Conservation (phyloP, 108 stramenopile genomes). For the Ochromonas danica region DNA sequence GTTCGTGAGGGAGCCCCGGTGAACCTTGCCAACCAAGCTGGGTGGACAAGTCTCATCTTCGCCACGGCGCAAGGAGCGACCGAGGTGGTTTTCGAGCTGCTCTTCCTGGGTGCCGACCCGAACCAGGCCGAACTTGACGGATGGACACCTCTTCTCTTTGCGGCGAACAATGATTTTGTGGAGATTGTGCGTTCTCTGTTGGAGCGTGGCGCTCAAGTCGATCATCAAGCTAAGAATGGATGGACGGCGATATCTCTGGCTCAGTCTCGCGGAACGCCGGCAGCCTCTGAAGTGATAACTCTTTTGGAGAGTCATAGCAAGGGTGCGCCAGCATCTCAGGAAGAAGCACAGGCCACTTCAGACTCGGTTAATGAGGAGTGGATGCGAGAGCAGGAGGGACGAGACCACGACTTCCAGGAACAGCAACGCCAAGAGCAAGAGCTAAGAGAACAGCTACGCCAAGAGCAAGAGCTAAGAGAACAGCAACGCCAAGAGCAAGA, state of each 20-base stretch:
- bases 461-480: neutral
- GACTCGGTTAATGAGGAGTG: no score
- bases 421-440: no score
- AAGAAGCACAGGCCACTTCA: no score
- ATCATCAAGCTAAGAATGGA: neutral
- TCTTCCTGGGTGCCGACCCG: neutral
- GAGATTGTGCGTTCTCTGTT: neutral
- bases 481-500: neutral
- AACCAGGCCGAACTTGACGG: neutral
- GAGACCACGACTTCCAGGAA: neutral
- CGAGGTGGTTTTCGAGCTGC: neutral
- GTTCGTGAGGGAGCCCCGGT: neutral
- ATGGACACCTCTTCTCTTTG: conserved; percentile 6
- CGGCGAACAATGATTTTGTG: neutral
- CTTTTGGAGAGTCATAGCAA: no score
- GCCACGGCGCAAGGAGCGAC: neutral
- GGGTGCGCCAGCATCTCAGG: no score
- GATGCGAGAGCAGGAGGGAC: neutral
- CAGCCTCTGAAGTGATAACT: no score
- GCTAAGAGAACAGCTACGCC: neutral
- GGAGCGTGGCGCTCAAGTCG: neutral
- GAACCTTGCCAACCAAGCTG: neutral
- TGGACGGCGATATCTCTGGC: no score
- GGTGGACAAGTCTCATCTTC: neutral
- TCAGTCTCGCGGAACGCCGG: no score